These are phyloP conservation scores for Omphalea diandra DNA, from an alignment of 441 rosid genomes.

Conservation along the genomic window DNA sequence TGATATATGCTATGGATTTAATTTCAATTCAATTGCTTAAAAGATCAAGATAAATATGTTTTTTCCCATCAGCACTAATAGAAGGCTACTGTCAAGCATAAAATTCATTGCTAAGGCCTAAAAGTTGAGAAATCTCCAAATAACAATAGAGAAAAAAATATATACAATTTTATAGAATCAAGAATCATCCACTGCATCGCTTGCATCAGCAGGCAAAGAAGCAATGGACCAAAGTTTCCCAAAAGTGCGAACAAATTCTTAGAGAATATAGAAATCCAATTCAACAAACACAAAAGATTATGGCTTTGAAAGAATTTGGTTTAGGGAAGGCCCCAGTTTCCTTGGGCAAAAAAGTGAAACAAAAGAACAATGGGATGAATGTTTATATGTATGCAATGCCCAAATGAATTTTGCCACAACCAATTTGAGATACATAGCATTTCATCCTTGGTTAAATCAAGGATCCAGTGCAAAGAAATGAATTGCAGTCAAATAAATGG, in stretches of 20 bases:
- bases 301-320: background rate
- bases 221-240: background rate
- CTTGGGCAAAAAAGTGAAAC: background rate
- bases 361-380: background rate
- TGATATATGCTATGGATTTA: background rate
- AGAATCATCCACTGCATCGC: background rate
- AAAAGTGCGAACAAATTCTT: background rate
- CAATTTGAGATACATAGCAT: too few species aligned
- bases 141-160: background rate
- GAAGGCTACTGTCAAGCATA: background rate
- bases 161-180: background rate
- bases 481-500: background rate
- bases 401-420: background rate
- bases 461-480: background rate
- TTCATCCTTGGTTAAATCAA: background rate
- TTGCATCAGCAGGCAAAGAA: background rate
- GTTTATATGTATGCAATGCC: background rate
- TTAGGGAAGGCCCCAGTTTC: background rate
- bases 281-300: background rate
- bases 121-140: background rate
- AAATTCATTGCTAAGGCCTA: background rate
- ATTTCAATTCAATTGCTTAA: background rate
- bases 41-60: background rate
- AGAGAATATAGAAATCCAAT: background rate
- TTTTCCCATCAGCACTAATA: background rate